Base-by-base conservation (phyloP, 768 basidiomycete genomes). In the Lentinula boryana region DNA sequence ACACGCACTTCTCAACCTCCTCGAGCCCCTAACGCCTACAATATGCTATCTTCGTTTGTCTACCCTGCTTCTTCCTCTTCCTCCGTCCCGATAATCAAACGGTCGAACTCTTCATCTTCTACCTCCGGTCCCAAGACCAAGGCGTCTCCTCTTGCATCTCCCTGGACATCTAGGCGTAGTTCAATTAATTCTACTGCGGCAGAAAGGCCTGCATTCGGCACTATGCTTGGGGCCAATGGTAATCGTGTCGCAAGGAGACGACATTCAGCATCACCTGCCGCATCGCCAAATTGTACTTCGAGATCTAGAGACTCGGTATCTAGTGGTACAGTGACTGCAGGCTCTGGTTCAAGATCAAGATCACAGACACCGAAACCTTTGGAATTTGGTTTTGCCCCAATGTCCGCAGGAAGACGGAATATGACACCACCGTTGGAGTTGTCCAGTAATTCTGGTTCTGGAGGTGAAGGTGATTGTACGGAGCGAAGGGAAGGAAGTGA, bases 401-500 rank as follows among this genome's bases (percentile, higher is more conserved):
- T 66, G 10, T 8, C 46, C 48, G 18, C 38, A 41, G 38, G 40
- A 31, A 56, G 74, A 35, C 73, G 82, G 1, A 67, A 74, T 4
- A 80, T 83, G 76, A 84, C 84, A 0, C 87, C 84, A 7, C 77
- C 83, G 0, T 77, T 79, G 0, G 87, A 88, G 61, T 84, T 88
- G 9, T 48, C 46, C 12, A 48, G 46, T 23, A 48, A 48, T 65
- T 68, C 71, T 1, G 78, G 82, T 16, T 66, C 77, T 27, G 55
- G 55, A 23, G 55, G 55, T 12, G 55, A 43, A 18, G 55, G 38
- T 13, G 21, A 40, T 10, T 12, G 10, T 27, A 8, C 80, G 21
- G 81, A 80, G 0, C 80, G 79, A 0, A 81, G 36, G n/a, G 40
- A 43, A 9, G 55, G 13, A 23, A 43, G 40, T 18, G 40, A 40